These are phyloP conservation scores for Ogataea haglerorum DNA, from an alignment of 805 yeast species.

Conservation along the genomic window DNA sequence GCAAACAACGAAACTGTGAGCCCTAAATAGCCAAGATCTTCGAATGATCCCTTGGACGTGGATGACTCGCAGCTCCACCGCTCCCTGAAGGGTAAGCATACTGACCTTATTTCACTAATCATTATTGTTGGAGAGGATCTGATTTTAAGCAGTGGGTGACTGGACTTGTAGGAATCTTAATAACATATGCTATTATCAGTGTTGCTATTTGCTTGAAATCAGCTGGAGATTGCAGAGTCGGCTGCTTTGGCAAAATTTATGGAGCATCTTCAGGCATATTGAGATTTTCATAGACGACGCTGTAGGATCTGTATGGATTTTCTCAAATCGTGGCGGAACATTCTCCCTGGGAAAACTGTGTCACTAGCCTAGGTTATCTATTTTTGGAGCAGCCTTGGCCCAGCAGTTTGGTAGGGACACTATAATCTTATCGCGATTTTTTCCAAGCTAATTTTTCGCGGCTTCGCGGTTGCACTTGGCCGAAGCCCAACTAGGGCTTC, in stretches of 20 bases:
- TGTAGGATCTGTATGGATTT: background rate
- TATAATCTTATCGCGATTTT: no score
- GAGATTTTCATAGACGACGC: background rate
- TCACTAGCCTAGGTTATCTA: background rate
- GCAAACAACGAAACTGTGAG: background rate
- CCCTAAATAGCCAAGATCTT: background rate
- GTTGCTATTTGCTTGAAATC: background rate
- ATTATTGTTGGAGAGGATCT: background rate
- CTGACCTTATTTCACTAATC: background rate
- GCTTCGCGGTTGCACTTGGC: no score
- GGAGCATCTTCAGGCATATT: background rate
- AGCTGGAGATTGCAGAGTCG: background rate
- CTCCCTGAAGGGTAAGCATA: background rate
- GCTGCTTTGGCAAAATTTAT: background rate
- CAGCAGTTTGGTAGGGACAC: background rate
- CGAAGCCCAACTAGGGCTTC: no score
- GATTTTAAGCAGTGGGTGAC: background rate
- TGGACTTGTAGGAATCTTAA: background rate
- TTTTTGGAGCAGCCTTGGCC: background rate
- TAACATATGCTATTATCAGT: background rate
- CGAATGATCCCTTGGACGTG: background rate
- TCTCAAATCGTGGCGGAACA: background rate
- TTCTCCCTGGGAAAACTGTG: background rate
- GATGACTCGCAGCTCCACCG: background rate
- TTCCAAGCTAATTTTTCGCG: no score